Base-by-base conservation (phyloP, 345 rosid genomes). In the Sisymbrium irio region DNA sequence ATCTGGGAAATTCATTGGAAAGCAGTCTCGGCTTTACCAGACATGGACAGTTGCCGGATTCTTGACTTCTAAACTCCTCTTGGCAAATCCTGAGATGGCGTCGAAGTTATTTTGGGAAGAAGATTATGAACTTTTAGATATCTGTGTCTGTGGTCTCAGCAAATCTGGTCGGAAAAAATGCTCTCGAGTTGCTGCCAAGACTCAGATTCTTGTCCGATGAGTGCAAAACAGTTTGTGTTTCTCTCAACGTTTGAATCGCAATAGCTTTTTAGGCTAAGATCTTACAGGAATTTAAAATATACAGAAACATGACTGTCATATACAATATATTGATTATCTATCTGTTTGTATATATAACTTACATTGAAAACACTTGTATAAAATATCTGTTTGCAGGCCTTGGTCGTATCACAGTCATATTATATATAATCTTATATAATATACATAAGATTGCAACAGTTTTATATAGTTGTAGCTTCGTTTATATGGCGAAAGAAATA, bases 21-120 rank as follows among this genome's bases (percentile, higher is more conserved):
- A 95, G 78, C 97, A 89, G 78, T 82, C 97, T 12, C 85, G 97
- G 13, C 86, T 89, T 39, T 88, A 83, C 73, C 97, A 91, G 61
- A 95, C 99, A 28, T 95, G 99, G 99, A 91, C 97, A 0, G 80
- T 89, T 59, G 93, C 99, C 4, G 99, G 97, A 47, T 89, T 85
- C 86, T 77, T 95, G 66, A 86, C 97, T 9, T 91, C 97, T 0
- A 95, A 82, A 74, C 80, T 88, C 78, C 89, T 95, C 14, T 39
- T 89, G 73, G 93, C 91, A 74, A 95, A 86, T 40, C 97, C 92
- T 5, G 85, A 88, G 72, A 78, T 80, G 89, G 99, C 99, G 15
- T 84, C 96, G 2, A 39, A 83, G 63, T 81, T 95, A 22, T 87
- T 88, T 77, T 89, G 89, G 96, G 97, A 95, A 73, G 99, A 95